These are phyloP conservation scores for Cutaneotrichosporon sp. DNA, from an alignment of 1,284 basidiomycete species.

Conservation along the genomic window DNA sequence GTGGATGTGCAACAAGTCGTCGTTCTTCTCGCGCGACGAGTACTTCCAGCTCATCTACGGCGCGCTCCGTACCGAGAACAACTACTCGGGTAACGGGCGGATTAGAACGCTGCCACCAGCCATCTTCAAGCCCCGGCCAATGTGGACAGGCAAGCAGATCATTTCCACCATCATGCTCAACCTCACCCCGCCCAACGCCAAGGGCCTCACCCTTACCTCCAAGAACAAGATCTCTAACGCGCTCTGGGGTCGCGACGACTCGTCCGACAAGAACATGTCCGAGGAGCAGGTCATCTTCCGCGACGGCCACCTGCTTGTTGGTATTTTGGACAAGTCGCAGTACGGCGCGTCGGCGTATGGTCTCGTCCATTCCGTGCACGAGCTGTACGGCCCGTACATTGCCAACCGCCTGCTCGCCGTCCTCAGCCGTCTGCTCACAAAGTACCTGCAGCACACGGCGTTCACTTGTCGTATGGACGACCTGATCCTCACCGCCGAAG, in stretches of 20 bases:
- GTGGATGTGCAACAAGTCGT: slow-evolving; percentile 97
- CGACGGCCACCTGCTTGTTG: slow-evolving; percentile 86
- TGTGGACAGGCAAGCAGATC: slow-evolving; percentile 99
- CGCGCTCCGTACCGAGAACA: slow-evolving; percentile 82
- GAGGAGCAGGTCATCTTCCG: slow-evolving; percentile 88
- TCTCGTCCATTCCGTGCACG: slow-evolving; percentile 96
- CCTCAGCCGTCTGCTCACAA: slow-evolving; percentile 89
- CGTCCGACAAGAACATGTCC: slow-evolving; percentile 47
- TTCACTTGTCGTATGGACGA: slow-evolving; percentile 99
- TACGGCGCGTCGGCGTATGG: slow-evolving; percentile 96
- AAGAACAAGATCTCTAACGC: slow-evolving; percentile 80
- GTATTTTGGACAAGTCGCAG: slow-evolving; percentile 94
- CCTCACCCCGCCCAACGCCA: slow-evolving; percentile 73
- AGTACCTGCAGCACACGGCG: slow-evolving; percentile 91
- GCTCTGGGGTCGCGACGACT: slow-evolving; percentile 61
- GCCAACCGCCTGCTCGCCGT: slow-evolving; percentile 91
- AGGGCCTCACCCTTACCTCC: slow-evolving; percentile 79
- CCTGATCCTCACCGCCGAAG: slow-evolving; percentile 77
- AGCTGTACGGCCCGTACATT: slow-evolving; percentile 86
- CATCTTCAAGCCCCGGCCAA: slow-evolving; percentile 79
- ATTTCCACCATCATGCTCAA: slow-evolving; percentile 90
- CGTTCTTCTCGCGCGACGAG: slow-evolving; percentile 91
- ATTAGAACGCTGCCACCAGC: slow-evolving; percentile 82
- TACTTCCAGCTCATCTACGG: slow-evolving; percentile 97
- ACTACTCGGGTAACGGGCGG: slow-evolving; percentile 61